Evolutionary conservation across 2,329 filamentous ascomycete genomes (phyloP), one percentile per base, ranked within the genome.

Genomic region (Aspergillus sp.): DNA sequence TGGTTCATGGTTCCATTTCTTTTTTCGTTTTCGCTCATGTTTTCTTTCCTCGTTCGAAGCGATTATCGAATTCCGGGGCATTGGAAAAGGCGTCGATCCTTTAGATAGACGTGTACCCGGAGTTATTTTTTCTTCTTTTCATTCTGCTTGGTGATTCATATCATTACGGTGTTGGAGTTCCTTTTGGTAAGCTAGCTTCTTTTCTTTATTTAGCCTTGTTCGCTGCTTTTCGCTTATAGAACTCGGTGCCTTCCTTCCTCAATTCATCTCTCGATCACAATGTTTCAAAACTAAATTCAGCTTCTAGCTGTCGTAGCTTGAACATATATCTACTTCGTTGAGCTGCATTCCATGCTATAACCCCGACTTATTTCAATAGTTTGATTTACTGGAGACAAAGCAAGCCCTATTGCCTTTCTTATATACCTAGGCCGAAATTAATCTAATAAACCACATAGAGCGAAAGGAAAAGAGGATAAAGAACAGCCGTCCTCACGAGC

Each of bases 21-120:
- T n/a, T 33, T 15, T 35, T 35, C 44, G 46, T 50, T 52, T 56
- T 53, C 53, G 54, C n/a, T 37, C 15, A 15, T 37, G 2, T 37
- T n/a, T 6, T 25, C 7, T 27, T n/a, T 27, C 10, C 9, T 27
- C 25, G 7, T 27, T 27, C 9, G n/a, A 37, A 37, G 33, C 33
- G 33, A 13, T n/a, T 37, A 3, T 39, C 17, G 9, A 20, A 39
- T 39, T 39, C 17, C 37, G 9, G 37, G 37, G 37, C 37, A 39
- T 39, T 39, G 37, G 9, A 19, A 39, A 39, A 39, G 49, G 52
- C 49, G 52, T 54, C 49, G 46, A 44, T 49, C 48, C 33, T 50
- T 49, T 53, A 52, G 48, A 56, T 52, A 53, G 45, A 44, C 25
- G 46, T 50, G 47, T 44, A 45, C 33, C 46, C 35, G 45, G 47